These are phyloP conservation scores for Dacryopinax primogenitus DNA, from an alignment of 768 basidiomycete genomes.

Conservation along the genomic window DNA sequence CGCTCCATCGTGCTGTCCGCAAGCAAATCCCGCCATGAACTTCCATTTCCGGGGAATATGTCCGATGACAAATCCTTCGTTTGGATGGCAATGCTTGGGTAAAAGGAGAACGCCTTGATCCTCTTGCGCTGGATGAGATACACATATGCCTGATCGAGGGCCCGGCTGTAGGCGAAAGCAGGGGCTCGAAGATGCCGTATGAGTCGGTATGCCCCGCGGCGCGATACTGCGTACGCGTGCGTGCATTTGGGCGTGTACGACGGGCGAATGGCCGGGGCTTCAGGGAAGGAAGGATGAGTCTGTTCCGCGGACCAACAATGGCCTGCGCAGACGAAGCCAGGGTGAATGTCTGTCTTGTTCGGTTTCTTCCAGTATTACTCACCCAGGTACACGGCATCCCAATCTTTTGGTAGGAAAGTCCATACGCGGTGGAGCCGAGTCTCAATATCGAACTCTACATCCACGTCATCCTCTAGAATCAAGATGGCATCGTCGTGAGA, in stretches of 20 bases:
- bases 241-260: constrained; percentile 56
- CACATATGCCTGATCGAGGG: constrained; percentile 58
- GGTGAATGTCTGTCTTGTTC: not conserved
- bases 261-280: constrained; percentile 33
- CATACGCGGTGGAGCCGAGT: constrained; percentile 35
- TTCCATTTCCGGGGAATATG: not conserved
- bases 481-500: constrained; percentile 20
- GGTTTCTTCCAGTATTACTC: constrained; percentile 15
- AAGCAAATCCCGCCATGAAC: not conserved
- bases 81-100: constrained; percentile 56
- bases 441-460: constrained; percentile 44
- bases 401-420: constrained; percentile 41
- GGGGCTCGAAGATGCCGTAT: constrained; percentile 46
- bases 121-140: constrained; percentile 50
- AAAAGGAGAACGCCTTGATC: constrained; percentile 48
- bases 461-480: constrained; percentile 46
- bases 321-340: constrained; percentile 31
- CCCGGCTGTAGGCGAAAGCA: constrained; percentile 63
- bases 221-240: constrained; percentile 56
- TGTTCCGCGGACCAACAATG: constrained; percentile 71
- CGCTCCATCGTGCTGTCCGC: constrained; percentile 4
- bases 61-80: constrained; percentile 32
- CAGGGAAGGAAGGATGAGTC: constrained; percentile 30
- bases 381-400: constrained; percentile 70
- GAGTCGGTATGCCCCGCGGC: constrained; percentile 46